Evolutionary conservation across 345 rosid species (phyloP), one percentile per base, ranked within the genome.

Genomic region (Populus ilicifolia): DNA sequence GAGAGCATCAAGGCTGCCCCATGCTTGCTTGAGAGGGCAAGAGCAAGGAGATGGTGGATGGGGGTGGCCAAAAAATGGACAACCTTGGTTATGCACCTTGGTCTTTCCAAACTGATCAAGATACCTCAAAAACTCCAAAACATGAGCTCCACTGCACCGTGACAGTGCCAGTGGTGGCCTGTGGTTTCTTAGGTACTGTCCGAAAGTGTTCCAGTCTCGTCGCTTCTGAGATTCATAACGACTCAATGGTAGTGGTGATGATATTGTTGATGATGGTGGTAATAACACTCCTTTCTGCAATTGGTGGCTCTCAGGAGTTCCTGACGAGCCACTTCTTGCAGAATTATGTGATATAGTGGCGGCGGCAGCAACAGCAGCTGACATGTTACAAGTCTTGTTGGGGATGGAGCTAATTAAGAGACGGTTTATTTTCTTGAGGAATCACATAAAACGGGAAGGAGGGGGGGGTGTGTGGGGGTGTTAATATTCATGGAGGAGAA

Each of bases 1-100:
- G 84, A 94, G 98, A 66, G 98, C 97, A 73, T 94, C 98, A 8
- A 94, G 94, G 82, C 97, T 92, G 36, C 98, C 98, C 98, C 98
- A 94, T 23, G 98, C 98, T 73, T 94, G 98, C 25, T 96, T 89
- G 71, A 94, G 98, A 7, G 98, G 98, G 76, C 98, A 94, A 2
- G 96, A 90, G 78, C 98, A 94, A 9, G 98, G 97, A 25, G 93
- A 96, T 3, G 98, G 98, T 10, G 98, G 98, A 80, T 86, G 90
- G 5, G 98, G 93, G 76, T 91, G 96, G 21, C 98, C 98, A 6
- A 88, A 94, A 90, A 94, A 94, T 6, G 96, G 97, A 79, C 97
- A 94, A 68, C 88, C 75, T 61, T 86, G 92, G 68, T 85, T 83
- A 76, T 94, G 98, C 76, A 94, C 98, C 82, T 92, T 94, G 71